Evolutionary conservation across 169 alveolate species (phyloP).

Genomic region (Ichthyophthirius multifiliis): DNA sequence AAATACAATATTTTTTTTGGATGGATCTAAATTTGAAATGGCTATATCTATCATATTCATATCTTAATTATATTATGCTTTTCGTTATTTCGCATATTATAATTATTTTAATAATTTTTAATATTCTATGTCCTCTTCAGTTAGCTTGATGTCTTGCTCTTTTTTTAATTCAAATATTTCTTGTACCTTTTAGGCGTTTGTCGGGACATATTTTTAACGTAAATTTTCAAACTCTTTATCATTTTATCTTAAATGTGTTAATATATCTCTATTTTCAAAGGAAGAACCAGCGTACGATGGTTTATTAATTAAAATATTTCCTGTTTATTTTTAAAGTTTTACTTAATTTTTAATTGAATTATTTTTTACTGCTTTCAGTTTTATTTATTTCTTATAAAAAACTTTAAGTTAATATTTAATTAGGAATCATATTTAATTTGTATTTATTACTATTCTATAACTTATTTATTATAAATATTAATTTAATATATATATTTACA

Average conservation of each 20-base stretch:
- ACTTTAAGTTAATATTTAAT: background rate
- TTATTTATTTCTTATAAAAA: background rate
- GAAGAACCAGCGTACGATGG: background rate
- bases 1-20: background rate
- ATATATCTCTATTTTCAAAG: background rate
- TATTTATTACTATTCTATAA: too few species aligned
- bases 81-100: background rate
- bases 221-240: background rate
- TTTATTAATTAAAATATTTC: background rate
- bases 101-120: slow-evolving; percentile 1
- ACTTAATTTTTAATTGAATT: background rate
- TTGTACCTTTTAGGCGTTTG: background rate
- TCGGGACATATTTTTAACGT: background rate
- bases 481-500: too few species aligned
- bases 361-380: background rate
- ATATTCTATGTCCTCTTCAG: background rate
- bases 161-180: background rate
- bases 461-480: too few species aligned
- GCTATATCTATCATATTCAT: slow-evolving; percentile 4
- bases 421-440: slow-evolving; percentile 5
- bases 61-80: background rate
- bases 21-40: background rate
- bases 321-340: background rate
- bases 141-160: background rate
- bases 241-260: background rate